These are phyloP conservation scores for Aspergillus hiratsukae DNA, from an alignment of 2,329 filamentous ascomycete species.

Conservation along the genomic window DNA sequence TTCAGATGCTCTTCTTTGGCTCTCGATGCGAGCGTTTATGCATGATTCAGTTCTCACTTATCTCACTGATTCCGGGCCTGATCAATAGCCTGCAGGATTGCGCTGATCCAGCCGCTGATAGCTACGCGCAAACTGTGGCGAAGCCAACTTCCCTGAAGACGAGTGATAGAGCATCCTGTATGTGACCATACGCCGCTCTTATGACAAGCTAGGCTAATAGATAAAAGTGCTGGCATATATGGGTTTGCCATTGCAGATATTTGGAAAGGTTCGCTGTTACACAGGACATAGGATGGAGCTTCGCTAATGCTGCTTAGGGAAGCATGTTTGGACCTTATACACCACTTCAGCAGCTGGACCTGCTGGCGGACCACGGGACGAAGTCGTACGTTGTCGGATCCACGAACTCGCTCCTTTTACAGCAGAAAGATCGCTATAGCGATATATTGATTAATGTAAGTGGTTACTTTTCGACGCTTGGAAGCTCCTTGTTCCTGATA, in stretches of 20 bases:
- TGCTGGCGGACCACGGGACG: constrained; percentile 87
- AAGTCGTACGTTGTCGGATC: constrained; percentile 98
- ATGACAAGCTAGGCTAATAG: constrained; percentile 17
- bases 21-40: constrained; percentile 93
- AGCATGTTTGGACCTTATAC: constrained; percentile 96
- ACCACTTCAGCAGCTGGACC: constrained; percentile 88
- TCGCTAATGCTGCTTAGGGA: constrained; percentile 54
- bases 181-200: constrained; percentile 13
- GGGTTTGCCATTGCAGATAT: constrained; percentile 90
- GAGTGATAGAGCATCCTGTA: constrained; percentile 79
- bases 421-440: constrained; percentile 93
- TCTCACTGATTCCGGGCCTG: constrained; percentile 90
- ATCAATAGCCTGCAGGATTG: constrained; percentile 90
- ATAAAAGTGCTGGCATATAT: constrained; percentile 74
- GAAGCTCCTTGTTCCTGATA: neutral
- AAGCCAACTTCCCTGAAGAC: constrained; percentile 82
- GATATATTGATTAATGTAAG: constrained; percentile 83
- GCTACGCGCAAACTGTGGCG: constrained; percentile 68
- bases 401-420: constrained; percentile 87
- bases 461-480: neutral
- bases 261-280: constrained; percentile 65
- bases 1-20: constrained; percentile 94
- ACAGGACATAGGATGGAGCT: constrained; percentile 50
- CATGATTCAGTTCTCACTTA: constrained; percentile 96
- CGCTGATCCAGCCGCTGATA: constrained; percentile 87